A percentile compares a stretch with the other conserved stretches of the same genome.
phyloP scores from a whole-genome alignment of 2,329 filamentous ascomycete species.

The Davidsoniella neocaledoniae region DNA sequence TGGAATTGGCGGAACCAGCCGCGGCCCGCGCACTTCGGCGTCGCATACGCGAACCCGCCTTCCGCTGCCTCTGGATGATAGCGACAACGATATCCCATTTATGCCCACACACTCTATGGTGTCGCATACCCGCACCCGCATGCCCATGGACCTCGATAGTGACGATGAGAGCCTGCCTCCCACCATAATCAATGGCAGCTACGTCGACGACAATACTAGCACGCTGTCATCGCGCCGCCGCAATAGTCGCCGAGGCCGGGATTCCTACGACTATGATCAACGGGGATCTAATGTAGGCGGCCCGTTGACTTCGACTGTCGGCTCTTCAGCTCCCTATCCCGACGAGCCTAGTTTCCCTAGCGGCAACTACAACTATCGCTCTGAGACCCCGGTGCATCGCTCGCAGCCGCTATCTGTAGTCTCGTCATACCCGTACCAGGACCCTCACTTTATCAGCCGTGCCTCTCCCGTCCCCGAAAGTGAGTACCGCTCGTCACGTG shows the following conservation, averaged over 20 bases:
- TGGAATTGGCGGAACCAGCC: slow-evolving; percentile 4
- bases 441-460: neutral
- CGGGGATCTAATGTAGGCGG: too few relatives aligned
- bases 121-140: slow-evolving; percentile 11
- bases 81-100: slow-evolving; percentile 9
- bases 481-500: slow-evolving; percentile 1
- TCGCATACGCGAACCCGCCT: slow-evolving; percentile 9
- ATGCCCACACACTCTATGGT: slow-evolving; percentile 8
- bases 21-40: slow-evolving; percentile 5
- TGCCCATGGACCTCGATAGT: slow-evolving; percentile 9
- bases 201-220: slow-evolving; percentile 7
- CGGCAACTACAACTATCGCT: slow-evolving; percentile 4
- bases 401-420: too few relatives aligned
- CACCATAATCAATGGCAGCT: slow-evolving; percentile 8
- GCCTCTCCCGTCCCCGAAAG: slow-evolving; percentile 2
- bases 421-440: neutral
- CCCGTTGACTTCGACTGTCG: neutral
- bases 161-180: slow-evolving; percentile 8
- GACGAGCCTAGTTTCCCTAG: slow-evolving; percentile 5
- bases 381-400: too few relatives aligned
- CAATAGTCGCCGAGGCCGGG: neutral
- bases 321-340: slow-evolving; percentile 4
- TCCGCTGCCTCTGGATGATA: slow-evolving; percentile 10
- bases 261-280: too few relatives aligned
- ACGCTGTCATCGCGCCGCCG: slow-evolving; percentile 3